Base-by-base conservation (phyloP, 306 rosid species). In the Quercus alba region DNA sequence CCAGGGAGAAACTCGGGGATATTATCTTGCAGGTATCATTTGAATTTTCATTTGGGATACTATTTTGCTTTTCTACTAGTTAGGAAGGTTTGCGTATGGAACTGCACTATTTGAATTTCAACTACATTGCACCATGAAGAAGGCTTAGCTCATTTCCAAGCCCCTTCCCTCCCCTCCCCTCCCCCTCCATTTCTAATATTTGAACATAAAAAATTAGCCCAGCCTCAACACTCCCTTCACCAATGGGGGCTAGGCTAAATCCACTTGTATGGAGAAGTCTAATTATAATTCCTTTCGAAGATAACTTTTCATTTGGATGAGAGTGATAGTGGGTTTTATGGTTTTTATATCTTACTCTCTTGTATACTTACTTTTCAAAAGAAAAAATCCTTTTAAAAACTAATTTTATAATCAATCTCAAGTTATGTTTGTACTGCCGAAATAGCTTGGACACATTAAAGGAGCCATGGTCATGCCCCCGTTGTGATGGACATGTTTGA, bases 1-100 rank as follows among this genome's bases (percentile, higher is more conserved):
- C 80, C 25, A 87, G 97, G 85, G 97, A 92, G 77, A 92, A 93
- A 85, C 75, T 94, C 33, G 98, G 98, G 54, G 98, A 94, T 78
- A 86, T 94, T 75, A 85, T 94, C 76, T 75, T 92, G 84, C 95
- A 91, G 98, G 98, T 94, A 78, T 63, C 56, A 75, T 78, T 54
- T 18, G 72, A 70, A 52, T 28, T 57, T 79, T 33, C 26, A 44
- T 56, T 70, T 70, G 31, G 69, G 56, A 20, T 66, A 23, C 54
- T 64, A 70, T 9, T 28, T 28, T 23, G 44, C 9, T 14, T 46
- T 59, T 72, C 19, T 28, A 44, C 63, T 72, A 20, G n/a, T 77
- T 13, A 21, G 15, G 51, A 80, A 63, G n/a, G 41, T 74, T 79
- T 63, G 19, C 4, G 67, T 15, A 26, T 28, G 19, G 3, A 4